These are phyloP conservation scores for Rhodamnia argentea DNA, from an alignment of 345 rosid genomes.

Conservation along the genomic window DNA sequence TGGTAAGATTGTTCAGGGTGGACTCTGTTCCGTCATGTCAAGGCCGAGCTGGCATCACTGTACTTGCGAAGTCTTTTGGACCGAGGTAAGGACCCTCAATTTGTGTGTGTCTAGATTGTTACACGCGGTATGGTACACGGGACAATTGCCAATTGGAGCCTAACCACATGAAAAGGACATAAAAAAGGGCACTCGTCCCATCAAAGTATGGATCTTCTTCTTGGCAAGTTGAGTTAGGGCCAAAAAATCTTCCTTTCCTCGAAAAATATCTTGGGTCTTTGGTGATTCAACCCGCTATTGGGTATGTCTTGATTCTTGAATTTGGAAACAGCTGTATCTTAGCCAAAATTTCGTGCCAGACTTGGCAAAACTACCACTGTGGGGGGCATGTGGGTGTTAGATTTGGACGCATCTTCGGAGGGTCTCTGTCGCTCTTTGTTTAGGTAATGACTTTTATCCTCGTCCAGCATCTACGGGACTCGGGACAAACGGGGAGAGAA, in stretches of 20 bases:
- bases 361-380: background rate
- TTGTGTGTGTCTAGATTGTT: background rate
- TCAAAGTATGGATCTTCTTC: background rate
- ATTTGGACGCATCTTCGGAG: background rate
- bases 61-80: background rate
- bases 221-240: background rate
- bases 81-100: background rate
- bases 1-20: background rate
- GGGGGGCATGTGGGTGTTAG: background rate
- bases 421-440: background rate
- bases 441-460: background rate
- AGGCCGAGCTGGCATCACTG: background rate
- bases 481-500: background rate
- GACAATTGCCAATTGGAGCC: background rate
- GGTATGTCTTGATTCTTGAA: background rate
- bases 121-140: background rate
- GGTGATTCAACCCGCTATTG: background rate
- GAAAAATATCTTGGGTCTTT: background rate
- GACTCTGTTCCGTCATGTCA: background rate
- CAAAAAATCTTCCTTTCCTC: background rate
- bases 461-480: background rate
- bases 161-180: background rate
- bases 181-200: background rate
- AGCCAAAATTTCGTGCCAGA: background rate
- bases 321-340: background rate